phyloP scores from a whole-genome alignment of 768 basidiomycete genomes.

The Mycena chlorophos region DNA sequence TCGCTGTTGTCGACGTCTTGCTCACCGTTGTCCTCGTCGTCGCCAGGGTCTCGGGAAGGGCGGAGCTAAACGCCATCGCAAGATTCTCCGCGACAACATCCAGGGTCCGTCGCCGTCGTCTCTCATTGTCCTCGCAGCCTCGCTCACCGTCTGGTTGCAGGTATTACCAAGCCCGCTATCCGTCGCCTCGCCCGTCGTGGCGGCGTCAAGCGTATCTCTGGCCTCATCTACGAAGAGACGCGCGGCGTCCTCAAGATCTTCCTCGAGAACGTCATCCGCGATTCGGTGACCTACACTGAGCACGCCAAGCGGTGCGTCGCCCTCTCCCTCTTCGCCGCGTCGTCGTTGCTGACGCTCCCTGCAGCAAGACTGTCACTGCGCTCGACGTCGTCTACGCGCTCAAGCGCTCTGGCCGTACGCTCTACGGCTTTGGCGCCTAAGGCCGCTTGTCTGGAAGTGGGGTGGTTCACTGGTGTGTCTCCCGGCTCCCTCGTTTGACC shows the following conservation, averaged over 20 bases:
- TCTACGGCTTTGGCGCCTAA: neutral
- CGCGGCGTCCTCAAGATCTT: constrained; percentile 4
- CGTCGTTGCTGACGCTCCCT: neutral
- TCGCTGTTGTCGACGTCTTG: neutral
- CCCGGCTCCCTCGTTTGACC: neutral
- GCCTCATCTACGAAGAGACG: constrained; percentile 3
- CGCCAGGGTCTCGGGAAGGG: constrained; percentile 70
- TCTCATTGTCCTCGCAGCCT: neutral
- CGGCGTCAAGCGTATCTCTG: constrained; percentile 1
- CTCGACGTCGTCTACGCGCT: constrained; percentile 2
- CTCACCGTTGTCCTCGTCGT: neutral
- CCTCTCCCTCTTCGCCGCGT: neutral
- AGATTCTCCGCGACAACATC: constrained; percentile 67
- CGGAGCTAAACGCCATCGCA: constrained; percentile 74
- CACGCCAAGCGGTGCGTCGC: neutral
- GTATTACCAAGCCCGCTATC: constrained; percentile 5
- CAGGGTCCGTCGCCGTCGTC: constrained; percentile 36
- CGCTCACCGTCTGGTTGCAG: neutral
- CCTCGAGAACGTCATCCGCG: constrained; percentile 5
- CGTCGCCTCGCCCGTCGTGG: constrained; percentile 3
- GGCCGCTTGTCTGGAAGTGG: neutral
- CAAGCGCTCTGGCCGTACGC: neutral
- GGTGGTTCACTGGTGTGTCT: neutral
- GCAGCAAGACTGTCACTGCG: constrained; percentile 1
- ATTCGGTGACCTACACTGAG: constrained; percentile 2